Base-by-base conservation (phyloP, 306 rosid species). In the Prunus armeniaca region DNA sequence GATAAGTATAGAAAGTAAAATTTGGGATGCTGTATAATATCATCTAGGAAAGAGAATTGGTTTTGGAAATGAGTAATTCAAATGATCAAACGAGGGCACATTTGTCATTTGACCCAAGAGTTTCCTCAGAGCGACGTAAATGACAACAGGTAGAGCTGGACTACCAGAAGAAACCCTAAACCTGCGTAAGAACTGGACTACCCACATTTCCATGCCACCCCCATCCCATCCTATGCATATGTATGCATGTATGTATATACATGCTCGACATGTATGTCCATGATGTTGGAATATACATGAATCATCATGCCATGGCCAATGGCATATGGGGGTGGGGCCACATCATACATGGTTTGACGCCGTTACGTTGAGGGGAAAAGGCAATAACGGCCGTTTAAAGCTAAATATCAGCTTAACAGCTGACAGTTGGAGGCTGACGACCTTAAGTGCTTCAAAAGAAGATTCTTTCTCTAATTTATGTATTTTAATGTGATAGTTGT, bases 331-430 rank as follows among this genome's bases (percentile, higher is more conserved):
- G 47, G 82, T 10, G 13, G 80, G 62, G 60, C 76, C 80, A 34
- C 81, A 43, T 71, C 64, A 62, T 30, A 52, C 74, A 72, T 72
- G 67, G 38, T 61, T 22, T 64, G 70, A 87, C 91, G 24, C 82
- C 75, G 84, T 87, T 80, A 75, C 14, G 12, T 20, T 2, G 19
- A 45, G 51, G 22, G 12, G 2, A 1, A 76, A n/a, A 43, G 24
- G 49, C 6, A 43, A 43, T 87, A 71, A 87, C 85, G 68, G 83
- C 75, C 83, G 83, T 84, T 78, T 58, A 73, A 45, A 64, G 73
- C 52, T 30, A 73, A 77, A 83, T 80, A 80, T 71, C 61, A 69
- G 65, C 66, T 55, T 12, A 78, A 12, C 18, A 67, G 82, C 55
- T 71, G 84, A 82, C 84, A 80, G 74, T 70, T 82, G 81, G 81